Evolutionary conservation across 352 stramenopile species (phyloP), one percentile per base, ranked within the genome.

Genomic region (Globisporangium mamillatum): DNA sequence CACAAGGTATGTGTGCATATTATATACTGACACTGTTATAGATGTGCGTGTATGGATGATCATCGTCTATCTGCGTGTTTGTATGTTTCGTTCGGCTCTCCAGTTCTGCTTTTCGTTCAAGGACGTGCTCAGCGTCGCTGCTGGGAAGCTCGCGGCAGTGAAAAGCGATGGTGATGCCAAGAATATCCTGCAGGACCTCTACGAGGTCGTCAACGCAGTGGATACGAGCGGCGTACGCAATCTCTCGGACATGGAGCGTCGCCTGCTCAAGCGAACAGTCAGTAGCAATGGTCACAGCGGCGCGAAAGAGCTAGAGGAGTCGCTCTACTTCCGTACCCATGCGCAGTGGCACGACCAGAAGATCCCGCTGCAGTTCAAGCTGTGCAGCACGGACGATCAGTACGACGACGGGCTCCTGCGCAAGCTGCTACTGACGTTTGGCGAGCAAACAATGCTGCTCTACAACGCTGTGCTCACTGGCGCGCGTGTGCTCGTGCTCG

Each of bases 401-500:
- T 88, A 94, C 67, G 87, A 94, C 64, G 76, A 94, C 53, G 89
- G 86, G 2, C 80, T 88, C 7, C 64, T 96, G 64, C 79, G 74
- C 3, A 77, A 88, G 32, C 72, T 96, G 20, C 46, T 96, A 60
- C 72, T 82, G 32, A 92, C 81, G 46, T 96, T 96, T 74, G 87
- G 87, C 41, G 89, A 95, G 44, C 81, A 96, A 64, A 89, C 74
- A 0, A 96, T 95, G 87, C 50, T 82, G n/a, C 61, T 96, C 54
- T 96, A 92, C 67, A 96, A 96, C 60, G 88, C 89, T 0, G 81
- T 96, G n/a, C 74, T 96, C 53, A 93, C 85, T 0, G 89, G 89
- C 7, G 78, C 84, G 52, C 75, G 89, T 0, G 84, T 96, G 58
- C 71, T 96, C 29, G 84, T 96, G 44, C 70, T 96, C 1, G 89